Evolutionary conservation across 1,284 basidiomycete genomes (phyloP).

Genomic region (Cutaneotrichosporon sp.): DNA sequence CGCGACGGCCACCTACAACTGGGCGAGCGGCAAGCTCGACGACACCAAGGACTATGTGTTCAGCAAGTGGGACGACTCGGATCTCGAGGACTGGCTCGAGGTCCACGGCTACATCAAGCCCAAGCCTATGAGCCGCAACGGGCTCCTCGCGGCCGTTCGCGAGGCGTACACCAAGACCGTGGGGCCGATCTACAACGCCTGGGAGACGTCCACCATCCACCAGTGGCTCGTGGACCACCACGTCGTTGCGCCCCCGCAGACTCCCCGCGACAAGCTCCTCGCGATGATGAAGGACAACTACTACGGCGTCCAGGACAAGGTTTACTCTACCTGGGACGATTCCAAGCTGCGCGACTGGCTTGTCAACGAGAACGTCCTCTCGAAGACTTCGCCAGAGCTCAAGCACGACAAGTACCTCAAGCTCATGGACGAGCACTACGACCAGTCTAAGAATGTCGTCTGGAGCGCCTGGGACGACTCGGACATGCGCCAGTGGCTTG

Average conservation of each 20-base stretch:
- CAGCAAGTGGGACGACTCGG: constrained; percentile 77
- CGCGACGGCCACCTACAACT: constrained; percentile 52
- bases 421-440: constrained; percentile 70
- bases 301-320: constrained; percentile 59
- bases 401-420: constrained; percentile 64
- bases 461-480: constrained; percentile 73
- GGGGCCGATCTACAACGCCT: constrained; percentile 69
- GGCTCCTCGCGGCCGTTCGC: constrained; percentile 64
- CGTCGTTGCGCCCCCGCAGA: constrained; percentile 57
- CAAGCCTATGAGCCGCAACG: constrained; percentile 59
- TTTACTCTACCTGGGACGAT: constrained; percentile 63
- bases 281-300: constrained; percentile 73
- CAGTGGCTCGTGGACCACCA: constrained; percentile 78
- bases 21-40: constrained; percentile 55
- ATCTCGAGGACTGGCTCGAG: constrained; percentile 60
- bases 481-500: constrained; percentile 70
- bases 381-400: constrained; percentile 10
- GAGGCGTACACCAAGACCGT: constrained; percentile 60
- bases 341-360: constrained; percentile 50
- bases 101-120: constrained; percentile 64
- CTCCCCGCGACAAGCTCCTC: constrained; percentile 64
- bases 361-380: constrained; percentile 46
- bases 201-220: constrained; percentile 80
- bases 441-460: constrained; percentile 61
- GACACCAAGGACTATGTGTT: constrained; percentile 79